phyloP scores from a whole-genome alignment of 2,329 filamentous ascomycete species.

The Arthroderma uncinatum region DNA sequence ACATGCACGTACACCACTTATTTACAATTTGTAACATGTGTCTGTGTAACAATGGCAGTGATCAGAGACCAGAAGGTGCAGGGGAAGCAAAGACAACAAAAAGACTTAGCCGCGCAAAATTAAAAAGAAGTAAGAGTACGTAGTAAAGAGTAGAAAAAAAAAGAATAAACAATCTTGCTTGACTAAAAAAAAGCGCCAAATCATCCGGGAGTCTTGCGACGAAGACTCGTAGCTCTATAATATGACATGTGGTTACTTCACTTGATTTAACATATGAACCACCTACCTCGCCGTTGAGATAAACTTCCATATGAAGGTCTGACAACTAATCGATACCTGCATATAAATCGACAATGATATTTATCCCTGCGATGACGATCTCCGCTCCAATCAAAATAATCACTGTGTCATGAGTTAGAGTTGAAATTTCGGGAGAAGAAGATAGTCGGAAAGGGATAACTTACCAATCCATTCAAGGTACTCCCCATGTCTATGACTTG shows the following conservation, averaged over 20 bases:
- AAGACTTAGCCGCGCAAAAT: neutral
- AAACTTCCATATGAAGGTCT: neutral
- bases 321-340: slow-evolving; percentile 47
- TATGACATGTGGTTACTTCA: neutral
- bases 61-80: neutral
- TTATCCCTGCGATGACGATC: slow-evolving; percentile 82
- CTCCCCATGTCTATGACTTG: slow-evolving; percentile 86
- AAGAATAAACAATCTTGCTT: neutral
- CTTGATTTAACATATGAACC: neutral
- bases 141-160: neutral
- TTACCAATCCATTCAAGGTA: slow-evolving; percentile 80
- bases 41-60: neutral
- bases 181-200: neutral
- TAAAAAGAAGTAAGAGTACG: neutral
- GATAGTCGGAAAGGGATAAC: slow-evolving; percentile 24
- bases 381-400: slow-evolving; percentile 94
- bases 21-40: neutral
- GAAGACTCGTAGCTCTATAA: neutral
- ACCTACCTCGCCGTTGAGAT: neutral
- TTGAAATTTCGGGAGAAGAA: slow-evolving; percentile 12
- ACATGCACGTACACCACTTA: neutral
- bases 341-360: slow-evolving; percentile 90
- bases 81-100: neutral
- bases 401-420: slow-evolving; percentile 43
- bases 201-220: neutral